Conservation (phyloP, 2,329 filamentous ascomycete genomes). For the Moelleriella libera region DNA sequence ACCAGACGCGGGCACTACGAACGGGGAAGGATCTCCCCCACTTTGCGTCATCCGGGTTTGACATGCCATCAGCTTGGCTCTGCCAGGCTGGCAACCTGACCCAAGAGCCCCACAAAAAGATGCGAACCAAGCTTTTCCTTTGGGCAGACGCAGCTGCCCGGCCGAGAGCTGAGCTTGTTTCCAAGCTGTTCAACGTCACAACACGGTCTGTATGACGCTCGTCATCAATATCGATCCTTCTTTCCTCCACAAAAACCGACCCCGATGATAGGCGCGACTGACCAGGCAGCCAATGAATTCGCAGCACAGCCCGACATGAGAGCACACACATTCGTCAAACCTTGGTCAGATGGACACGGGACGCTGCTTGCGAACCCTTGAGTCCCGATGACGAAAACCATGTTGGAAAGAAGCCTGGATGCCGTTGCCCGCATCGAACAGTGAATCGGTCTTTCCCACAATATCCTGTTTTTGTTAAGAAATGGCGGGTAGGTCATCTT, state of each 20-base stretch:
- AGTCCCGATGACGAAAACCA: slow-evolving; percentile 4
- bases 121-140: not conserved
- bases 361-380: not conserved
- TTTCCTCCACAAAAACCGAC: slow-evolving; percentile 1
- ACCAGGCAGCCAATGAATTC: slow-evolving; percentile 1
- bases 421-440: not conserved
- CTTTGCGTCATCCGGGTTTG: slow-evolving; percentile 1
- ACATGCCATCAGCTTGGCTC: not conserved
- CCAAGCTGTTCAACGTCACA: slow-evolving; percentile 3
- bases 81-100: not conserved
- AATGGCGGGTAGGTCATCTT: not conserved
- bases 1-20: not conserved
- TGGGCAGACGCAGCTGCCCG: slow-evolving; percentile 1
- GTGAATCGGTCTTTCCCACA: not conserved
- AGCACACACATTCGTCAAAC: not conserved
- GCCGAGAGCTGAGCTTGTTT: not conserved
- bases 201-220: slow-evolving; percentile 3
- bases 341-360: not conserved
- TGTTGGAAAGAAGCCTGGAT: not conserved
- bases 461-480: slow-evolving; percentile 1
- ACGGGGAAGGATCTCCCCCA: not conserved
- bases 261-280: not conserved
- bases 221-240: not conserved
- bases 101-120: not conserved
- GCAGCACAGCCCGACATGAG: slow-evolving; percentile 1